phyloP scores from a whole-genome alignment of 1,284 basidiomycete species.

The Volvariella volvacea region DNA sequence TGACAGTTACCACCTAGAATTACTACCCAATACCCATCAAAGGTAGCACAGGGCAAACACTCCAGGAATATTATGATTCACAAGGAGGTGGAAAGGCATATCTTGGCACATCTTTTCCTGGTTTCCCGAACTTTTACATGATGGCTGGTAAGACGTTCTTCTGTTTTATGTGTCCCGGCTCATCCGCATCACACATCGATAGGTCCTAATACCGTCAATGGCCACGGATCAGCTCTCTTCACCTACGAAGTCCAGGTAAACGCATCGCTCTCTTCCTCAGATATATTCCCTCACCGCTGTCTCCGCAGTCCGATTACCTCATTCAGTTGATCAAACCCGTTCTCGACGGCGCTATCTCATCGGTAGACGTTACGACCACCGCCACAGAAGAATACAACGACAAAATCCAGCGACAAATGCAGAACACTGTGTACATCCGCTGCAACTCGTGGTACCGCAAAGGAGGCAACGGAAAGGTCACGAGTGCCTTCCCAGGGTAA shows the following conservation, averaged over 20 bases:
- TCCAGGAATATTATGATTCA: conserved; percentile 30
- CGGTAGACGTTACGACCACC: conserved; percentile 24
- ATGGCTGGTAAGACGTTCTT: conserved; percentile 24
- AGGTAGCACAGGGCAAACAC: conserved; percentile 21
- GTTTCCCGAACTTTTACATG: conserved; percentile 36
- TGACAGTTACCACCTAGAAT: too few species aligned
- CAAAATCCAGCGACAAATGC: conserved; percentile 28
- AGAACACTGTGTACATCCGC: conserved; percentile 28
- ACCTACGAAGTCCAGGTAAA: conserved; percentile 36
- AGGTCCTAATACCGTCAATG: conserved; percentile 43
- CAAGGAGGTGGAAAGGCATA: conserved; percentile 34
- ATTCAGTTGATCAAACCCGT: conserved; percentile 33
- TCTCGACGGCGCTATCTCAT: conserved; percentile 20
- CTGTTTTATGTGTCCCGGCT: too few species aligned
- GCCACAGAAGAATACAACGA: conserved; percentile 35
- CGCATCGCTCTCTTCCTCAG: too few species aligned
- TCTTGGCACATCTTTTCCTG: conserved; percentile 30
- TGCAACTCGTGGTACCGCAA: conserved; percentile 35
- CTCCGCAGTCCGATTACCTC: conserved; percentile 28
- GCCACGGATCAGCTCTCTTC: conserved; percentile 39
- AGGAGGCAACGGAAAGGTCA: conserved; percentile 23
- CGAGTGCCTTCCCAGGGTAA: conserved; percentile 33
- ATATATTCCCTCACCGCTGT: too few species aligned
- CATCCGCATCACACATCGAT: conserved; percentile 2
- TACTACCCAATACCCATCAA: conserved; percentile 22